These are phyloP conservation scores for Penicillium olsonii DNA, from an alignment of 2,329 filamentous ascomycete species.

Conservation along the genomic window DNA sequence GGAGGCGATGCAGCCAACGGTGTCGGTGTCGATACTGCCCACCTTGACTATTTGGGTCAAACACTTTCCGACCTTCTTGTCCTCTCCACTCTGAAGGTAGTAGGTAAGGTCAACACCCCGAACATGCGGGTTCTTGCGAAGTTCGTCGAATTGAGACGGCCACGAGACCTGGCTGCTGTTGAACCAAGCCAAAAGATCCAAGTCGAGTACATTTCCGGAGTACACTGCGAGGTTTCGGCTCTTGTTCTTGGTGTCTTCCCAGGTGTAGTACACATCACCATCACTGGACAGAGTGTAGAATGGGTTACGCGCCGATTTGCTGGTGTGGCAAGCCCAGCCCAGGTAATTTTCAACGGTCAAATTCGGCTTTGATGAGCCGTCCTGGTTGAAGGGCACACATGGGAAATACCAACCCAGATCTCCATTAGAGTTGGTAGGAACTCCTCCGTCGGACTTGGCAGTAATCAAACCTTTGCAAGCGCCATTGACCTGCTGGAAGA, in stretches of 20 bases:
- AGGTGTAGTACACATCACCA: constrained; percentile 93
- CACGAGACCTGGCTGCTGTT: constrained; percentile 76
- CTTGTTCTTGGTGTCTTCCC: constrained; percentile 87
- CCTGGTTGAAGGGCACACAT: constrained; percentile 87
- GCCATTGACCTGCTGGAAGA: constrained; percentile 98
- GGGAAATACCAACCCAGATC: constrained; percentile 97
- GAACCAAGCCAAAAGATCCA: constrained; percentile 88
- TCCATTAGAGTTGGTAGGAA: constrained; percentile 71
- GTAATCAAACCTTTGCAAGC: constrained; percentile 92
- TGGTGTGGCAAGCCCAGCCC: constrained; percentile 89
- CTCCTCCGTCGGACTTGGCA: constrained; percentile 60
- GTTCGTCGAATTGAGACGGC: constrained; percentile 75
- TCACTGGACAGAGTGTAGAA: constrained; percentile 73
- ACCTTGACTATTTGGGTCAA: constrained; percentile 94
- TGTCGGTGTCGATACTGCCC: constrained; percentile 91
- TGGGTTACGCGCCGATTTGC: constrained; percentile 62
- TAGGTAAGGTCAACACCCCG: constrained; percentile 87
- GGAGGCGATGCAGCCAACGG: constrained; percentile 94
- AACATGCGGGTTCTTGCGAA: constrained; percentile 70
- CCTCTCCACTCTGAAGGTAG: constrained; percentile 73
- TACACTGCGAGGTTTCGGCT: constrained; percentile 92
- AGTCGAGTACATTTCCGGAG: constrained; percentile 87
- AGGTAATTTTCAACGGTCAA: constrained; percentile 71
- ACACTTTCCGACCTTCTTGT: constrained; percentile 83
- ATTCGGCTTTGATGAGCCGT: constrained; percentile 80